Evolutionary conservation across 2,329 filamentous ascomycete species (phyloP), one percentile per base, ranked within the genome.

Genomic region (Volutella citrinella): DNA sequence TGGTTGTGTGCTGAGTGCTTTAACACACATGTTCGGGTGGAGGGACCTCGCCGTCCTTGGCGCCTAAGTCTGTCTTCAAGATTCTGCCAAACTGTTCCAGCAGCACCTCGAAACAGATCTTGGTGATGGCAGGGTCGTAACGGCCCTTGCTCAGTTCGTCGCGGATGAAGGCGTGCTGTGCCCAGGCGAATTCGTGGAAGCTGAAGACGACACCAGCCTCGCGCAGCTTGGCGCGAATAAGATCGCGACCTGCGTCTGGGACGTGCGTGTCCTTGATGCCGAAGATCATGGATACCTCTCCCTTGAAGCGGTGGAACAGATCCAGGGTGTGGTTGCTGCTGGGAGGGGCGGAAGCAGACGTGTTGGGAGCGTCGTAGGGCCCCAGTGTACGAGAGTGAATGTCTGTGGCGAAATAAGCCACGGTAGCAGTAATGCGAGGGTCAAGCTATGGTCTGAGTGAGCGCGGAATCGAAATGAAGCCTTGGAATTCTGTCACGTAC

Each of bases 131-230:
- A 1, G 90, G 87, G 58, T 96, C 90, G 55, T 95, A 96, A 17
- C 90, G 75, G n/a, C 89, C 90, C 66, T 95, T 95, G 61, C 84
- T 89, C 39, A 93, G 69, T 68, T 96, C 90, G 55, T 96, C 90
- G 13, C 90, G 76, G 59, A 96, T 94, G 57, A 96, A 96, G 6
- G 90, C 90, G 67, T 95, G 90, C 63, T 95, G 90, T 5, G 90
- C 89, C 80, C 87, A 91, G n/a, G 87, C 86, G 46, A 86, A 80
- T 66, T 96, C 90, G 64, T 93, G 88, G 59, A 87, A 95, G 55
- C 79, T 84, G 54, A 91, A 90, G 9, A 75, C 70, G 6, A 83
- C 75, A 9, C 83, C 84, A 6, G 81, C 78, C 15, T 87, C 87
- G 51, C 90, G 80, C 51, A 95, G 70, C 42, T 87, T 90, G 59